Evolutionary conservation across 2,329 filamentous ascomycete species (phyloP), one percentile per base, ranked within the genome.

Genomic region (Fusarium torulosum): DNA sequence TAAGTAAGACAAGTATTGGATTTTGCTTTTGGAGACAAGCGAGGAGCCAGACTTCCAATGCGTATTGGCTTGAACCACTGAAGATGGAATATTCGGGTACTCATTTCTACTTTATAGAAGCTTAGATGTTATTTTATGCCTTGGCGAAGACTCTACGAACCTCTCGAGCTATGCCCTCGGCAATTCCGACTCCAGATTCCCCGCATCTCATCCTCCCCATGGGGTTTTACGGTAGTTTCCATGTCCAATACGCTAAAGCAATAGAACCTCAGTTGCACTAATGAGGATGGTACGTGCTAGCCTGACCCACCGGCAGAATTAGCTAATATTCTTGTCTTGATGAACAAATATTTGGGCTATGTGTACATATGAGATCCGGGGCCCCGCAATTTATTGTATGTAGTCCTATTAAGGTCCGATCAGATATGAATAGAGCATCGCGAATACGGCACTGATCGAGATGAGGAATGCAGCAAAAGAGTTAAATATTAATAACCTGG

Each of bases 151-250:
- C 25, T 54, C 6, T 6, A 25, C 9, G 11, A 25, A 13, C 23
- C 33, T 15, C 8, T 13, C 5, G 25, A 19, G 6, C n/a, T 14
- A 31, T n/a, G 35, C 19, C 7, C 11, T 54, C 52, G 52, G 52
- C 42, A 40, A 31, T 41, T 54, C 52, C 52, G 52, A 53, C 51
- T 8, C 25, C 31, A 53, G 51, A 29, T 45, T 45, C 21, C 31
- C 51, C 51, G 41, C 51, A 49, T 13, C 17, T 6, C 13, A 21
- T 13, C 4, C 4, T 17, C 41, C 33, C 53, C 53, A 49, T 33
- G 53, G 43, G 43, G 52, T 15, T 23, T 29, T 11, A 7, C 8
- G 10, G 8, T 38, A 25, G n/a, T 53, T 40, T 4, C 7, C 29
- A 14, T 14, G 14, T 40, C 23, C 3, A 17, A 19, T 8, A 20